phyloP scores from a whole-genome alignment of 2,329 filamentous ascomycete species.

The Aspergillus novofumigatus region DNA sequence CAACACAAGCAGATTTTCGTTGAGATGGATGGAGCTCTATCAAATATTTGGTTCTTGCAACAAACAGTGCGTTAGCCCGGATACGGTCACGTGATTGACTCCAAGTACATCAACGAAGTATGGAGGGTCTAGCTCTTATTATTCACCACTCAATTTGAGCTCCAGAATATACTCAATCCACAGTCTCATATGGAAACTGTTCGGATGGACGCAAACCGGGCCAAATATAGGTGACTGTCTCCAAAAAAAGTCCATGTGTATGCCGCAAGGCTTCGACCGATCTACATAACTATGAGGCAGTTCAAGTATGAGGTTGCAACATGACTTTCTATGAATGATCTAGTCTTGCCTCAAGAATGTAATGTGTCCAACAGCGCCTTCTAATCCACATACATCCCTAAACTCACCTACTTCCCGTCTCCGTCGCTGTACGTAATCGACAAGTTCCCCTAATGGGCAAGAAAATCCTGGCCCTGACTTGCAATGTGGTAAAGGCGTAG shows the following conservation, averaged over 20 bases:
- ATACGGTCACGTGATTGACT: conserved; percentile 17
- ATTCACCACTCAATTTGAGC: not conserved
- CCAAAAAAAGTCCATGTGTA: no score
- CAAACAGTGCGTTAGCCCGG: conserved; percentile 23
- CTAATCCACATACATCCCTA: conserved; percentile 45
- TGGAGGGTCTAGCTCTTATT: not conserved
- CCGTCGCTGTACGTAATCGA: conserved; percentile 36
- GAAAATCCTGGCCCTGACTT: conserved; percentile 44
- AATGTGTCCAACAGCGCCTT: conserved; percentile 40
- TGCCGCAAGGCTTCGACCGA: not conserved
- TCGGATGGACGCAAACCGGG: not conserved
- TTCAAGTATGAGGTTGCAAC: not conserved
- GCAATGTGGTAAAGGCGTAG: conserved; percentile 48
- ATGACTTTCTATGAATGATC: not conserved
- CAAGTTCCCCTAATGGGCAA: conserved; percentile 46
- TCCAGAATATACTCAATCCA: not conserved
- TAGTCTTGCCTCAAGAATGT: conserved; percentile 48
- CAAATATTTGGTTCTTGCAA: conserved; percentile 20
- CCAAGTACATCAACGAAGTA: not conserved
- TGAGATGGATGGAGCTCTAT: conserved; percentile 1
- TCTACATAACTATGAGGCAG: not conserved
- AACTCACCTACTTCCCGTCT: conserved; percentile 47
- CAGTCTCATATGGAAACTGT: not conserved
- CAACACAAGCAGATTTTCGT: not conserved
- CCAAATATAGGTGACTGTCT: not conserved